Percentiles rank a stretch among this genome's conserved stretches.
phyloP scores from a whole-genome alignment of 73 alveolate genomes.

The Loxodes magnus region DNA sequence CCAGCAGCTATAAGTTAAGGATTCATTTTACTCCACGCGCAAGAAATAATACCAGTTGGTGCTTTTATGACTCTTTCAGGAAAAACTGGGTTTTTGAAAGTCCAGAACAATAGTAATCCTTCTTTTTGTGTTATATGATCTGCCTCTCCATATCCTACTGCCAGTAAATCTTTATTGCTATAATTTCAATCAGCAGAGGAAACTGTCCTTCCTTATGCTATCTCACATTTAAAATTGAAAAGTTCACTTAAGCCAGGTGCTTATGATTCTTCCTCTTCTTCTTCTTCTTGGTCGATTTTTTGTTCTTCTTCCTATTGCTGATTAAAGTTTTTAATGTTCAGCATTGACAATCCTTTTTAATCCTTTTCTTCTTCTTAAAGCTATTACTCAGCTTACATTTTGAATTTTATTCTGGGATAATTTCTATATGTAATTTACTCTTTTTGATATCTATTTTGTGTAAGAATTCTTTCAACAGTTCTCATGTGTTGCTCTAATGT shows the following conservation, averaged over 20 bases:
- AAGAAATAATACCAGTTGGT: conserved; percentile 72
- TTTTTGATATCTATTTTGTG: conserved; percentile 86
- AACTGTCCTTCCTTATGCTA: conserved; percentile 67
- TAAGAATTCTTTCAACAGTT: conserved; percentile 88
- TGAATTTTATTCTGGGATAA: conserved; percentile 84
- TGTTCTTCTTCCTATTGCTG: conserved; percentile 69
- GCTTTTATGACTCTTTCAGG: conserved; percentile 92
- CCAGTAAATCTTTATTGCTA: conserved; percentile 84
- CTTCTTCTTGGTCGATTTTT: conserved; percentile 56
- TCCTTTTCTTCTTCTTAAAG: conserved; percentile 46
- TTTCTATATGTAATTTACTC: conserved; percentile 86
- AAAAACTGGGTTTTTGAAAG: conserved; percentile 88
- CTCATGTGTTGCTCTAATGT: conserved; percentile 17
- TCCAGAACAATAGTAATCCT: conserved; percentile 91
- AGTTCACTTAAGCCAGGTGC: conserved; percentile 57
- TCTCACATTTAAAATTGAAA: conserved; percentile 70
- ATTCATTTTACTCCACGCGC: conserved; percentile 72
- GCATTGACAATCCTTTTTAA: conserved; percentile 40
- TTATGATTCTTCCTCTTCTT: conserved; percentile 54
- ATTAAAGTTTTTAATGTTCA: conserved; percentile 29
- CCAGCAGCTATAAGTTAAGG: conserved; percentile 93
- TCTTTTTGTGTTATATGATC: conserved; percentile 57
- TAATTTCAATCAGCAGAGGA: conserved; percentile 89
- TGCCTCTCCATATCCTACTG: conserved; percentile 87
- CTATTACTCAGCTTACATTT: conserved; percentile 36